Conservation (phyloP, 805 yeast genomes). For the Suhomyces vadensis region DNA sequence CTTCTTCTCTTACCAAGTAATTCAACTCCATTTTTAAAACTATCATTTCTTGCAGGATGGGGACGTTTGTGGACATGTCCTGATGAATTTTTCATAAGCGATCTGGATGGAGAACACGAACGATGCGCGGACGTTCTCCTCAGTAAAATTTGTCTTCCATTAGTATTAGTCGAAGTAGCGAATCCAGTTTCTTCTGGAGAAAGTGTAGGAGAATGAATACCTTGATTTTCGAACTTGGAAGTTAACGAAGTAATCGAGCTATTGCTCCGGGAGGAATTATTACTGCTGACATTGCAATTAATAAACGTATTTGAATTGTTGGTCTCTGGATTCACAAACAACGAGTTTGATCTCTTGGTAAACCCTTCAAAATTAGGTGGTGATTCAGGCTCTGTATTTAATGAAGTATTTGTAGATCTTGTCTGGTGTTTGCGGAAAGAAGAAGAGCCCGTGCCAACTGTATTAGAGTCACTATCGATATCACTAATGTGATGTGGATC, state of each 20-base stretch:
- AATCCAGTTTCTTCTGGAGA: not conserved
- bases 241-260: constrained; percentile 28
- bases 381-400: constrained; percentile 6
- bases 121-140: constrained; percentile 6
- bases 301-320: constrained; percentile 2
- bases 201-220: constrained; percentile 21
- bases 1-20: constrained; percentile 2
- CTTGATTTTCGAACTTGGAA: constrained; percentile 29
- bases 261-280: constrained; percentile 5
- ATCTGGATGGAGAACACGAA: constrained; percentile 13
- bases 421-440: constrained; percentile 1
- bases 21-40: constrained; percentile 4
- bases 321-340: constrained; percentile 12
- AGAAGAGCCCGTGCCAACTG: constrained; percentile 12
- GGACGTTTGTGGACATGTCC: constrained; percentile 23
- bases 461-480: constrained; percentile 27
- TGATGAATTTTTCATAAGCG: constrained; percentile 11
- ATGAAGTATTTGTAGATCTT: not conserved
- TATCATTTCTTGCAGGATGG: constrained; percentile 4
- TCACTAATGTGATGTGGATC: constrained; percentile 17
- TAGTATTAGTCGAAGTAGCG: not conserved
- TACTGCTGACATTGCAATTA: not conserved
- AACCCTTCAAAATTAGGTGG: constrained; percentile 12
- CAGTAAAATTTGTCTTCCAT: constrained; percentile 5
- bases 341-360: constrained; percentile 17